Conservation (phyloP, 495 filamentous ascomycete genomes). For the Podospora tetraspora region DNA sequence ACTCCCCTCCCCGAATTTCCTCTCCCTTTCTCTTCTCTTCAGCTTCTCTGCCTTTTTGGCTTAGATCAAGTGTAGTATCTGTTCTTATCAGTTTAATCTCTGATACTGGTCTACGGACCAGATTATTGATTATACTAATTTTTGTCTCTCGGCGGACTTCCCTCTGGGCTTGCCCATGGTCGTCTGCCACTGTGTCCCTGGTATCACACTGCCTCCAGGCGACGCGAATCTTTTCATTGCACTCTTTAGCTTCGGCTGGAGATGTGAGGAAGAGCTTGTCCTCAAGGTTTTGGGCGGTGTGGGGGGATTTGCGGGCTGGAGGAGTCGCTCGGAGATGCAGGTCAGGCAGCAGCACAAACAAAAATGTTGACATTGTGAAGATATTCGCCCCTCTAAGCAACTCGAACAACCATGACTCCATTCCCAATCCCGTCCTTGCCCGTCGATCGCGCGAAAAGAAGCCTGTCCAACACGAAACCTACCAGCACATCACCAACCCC, state of each 20-base stretch:
- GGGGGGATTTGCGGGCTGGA: too few relatives aligned
- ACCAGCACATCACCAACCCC: neutral
- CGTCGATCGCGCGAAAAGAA: neutral
- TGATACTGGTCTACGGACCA: conserved; percentile 56
- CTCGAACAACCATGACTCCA: neutral
- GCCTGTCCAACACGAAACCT: neutral
- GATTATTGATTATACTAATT: conserved; percentile 77
- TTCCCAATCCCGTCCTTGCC: neutral
- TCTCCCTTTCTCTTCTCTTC: conserved; percentile 29
- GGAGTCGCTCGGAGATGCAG: neutral
- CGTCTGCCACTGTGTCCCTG: conserved; percentile 26
- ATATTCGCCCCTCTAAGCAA: neutral
- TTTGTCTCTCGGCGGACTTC: conserved; percentile 49
- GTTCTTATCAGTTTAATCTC: conserved; percentile 95
- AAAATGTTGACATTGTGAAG: neutral
- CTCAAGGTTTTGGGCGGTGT: too few relatives aligned
- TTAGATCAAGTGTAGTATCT: conserved; percentile 99
- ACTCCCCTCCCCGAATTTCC: conserved; percentile 9
- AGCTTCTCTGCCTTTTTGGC: conserved; percentile 60
- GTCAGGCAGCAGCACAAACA: neutral
- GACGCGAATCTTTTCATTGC: conserved; percentile 31
- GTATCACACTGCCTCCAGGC: conserved; percentile 31
- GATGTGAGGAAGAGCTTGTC: conserved; percentile 25
- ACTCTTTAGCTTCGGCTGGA: conserved; percentile 18
- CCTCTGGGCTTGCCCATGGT: conserved; percentile 45